Conservation (phyloP, 2,329 filamentous ascomycete genomes). For the Amauroascus niger region DNA sequence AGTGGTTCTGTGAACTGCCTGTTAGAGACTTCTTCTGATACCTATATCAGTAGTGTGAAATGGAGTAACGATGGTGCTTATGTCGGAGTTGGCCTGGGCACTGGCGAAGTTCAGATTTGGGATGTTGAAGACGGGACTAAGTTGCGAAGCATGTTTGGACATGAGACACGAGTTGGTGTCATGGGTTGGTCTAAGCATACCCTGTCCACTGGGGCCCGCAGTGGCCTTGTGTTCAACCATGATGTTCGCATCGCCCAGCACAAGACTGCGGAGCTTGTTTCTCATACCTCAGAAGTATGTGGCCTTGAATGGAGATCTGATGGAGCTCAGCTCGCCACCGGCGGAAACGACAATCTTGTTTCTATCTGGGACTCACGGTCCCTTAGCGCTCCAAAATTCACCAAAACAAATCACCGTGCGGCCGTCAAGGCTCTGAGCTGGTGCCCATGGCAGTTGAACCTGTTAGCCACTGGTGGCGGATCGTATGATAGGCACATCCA, state of each 20-base stretch:
- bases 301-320: constrained; percentile 96
- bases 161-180: constrained; percentile 90
- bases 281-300: constrained; percentile 95
- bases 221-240: constrained; percentile 94
- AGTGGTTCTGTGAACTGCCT: constrained; percentile 81
- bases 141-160: constrained; percentile 96
- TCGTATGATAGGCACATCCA: constrained; percentile 97
- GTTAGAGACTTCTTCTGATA: constrained; percentile 77
- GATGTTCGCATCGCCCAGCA: constrained; percentile 95
- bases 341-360: constrained; percentile 97
- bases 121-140: constrained; percentile 91
- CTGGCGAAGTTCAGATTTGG: constrained; percentile 98
- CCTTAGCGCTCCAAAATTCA: constrained; percentile 89
- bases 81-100: constrained; percentile 86
- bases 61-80: constrained; percentile 98
- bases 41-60: constrained; percentile 95
- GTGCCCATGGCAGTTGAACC: constrained; percentile 98
- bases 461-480: constrained; percentile 90
- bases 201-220: constrained; percentile 87
- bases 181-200: constrained; percentile 99
- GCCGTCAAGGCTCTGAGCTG: constrained; percentile 96
- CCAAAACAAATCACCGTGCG: constrained; percentile 98
- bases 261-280: constrained; percentile 94
- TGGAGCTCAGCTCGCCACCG: constrained; percentile 90
- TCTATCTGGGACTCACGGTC: constrained; percentile 98